Evolutionary conservation across 1,284 basidiomycete species (phyloP).

Genomic region (Boletus putidus): DNA sequence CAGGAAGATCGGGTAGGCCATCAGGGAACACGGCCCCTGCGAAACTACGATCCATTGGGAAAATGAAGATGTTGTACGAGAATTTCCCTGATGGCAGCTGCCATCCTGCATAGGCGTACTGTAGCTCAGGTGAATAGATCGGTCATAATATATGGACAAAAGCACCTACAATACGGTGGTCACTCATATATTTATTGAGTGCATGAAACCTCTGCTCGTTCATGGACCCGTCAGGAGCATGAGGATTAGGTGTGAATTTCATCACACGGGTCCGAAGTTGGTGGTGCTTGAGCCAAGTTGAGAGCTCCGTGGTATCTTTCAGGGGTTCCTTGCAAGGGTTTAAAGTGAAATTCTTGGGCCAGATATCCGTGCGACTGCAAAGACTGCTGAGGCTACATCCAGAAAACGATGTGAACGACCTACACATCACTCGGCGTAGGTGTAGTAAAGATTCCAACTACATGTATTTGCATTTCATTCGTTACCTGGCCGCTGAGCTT

Average conservation of each 20-base stretch:
- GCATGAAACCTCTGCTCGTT: constrained; percentile 45
- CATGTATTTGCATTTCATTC: constrained; percentile 49
- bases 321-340: constrained; percentile 45
- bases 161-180: constrained; percentile 47
- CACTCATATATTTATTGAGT: constrained; percentile 45
- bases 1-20: constrained; percentile 56
- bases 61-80: constrained; percentile 54
- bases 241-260: constrained; percentile 35
- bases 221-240: constrained; percentile 29
- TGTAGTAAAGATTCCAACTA: constrained; percentile 35
- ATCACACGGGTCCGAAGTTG: constrained; percentile 37
- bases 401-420: constrained; percentile 12
- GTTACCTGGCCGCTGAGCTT: constrained; percentile 41
- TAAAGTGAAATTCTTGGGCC: constrained; percentile 53
- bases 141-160: constrained; percentile 1
- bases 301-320: constrained; percentile 44
- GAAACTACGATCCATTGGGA: constrained; percentile 43
- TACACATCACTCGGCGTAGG: constrained; percentile 37
- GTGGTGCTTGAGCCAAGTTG: constrained; percentile 50
- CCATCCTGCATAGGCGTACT: constrained; percentile 64
- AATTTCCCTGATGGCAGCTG: constrained; percentile 44
- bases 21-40: constrained; percentile 57
- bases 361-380: constrained; percentile 50
- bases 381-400: constrained; percentile 5
- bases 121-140: constrained; percentile 13